Evolutionary conservation across 1,284 basidiomycete species (phyloP).

Genomic region (Trichosporon sp.): DNA sequence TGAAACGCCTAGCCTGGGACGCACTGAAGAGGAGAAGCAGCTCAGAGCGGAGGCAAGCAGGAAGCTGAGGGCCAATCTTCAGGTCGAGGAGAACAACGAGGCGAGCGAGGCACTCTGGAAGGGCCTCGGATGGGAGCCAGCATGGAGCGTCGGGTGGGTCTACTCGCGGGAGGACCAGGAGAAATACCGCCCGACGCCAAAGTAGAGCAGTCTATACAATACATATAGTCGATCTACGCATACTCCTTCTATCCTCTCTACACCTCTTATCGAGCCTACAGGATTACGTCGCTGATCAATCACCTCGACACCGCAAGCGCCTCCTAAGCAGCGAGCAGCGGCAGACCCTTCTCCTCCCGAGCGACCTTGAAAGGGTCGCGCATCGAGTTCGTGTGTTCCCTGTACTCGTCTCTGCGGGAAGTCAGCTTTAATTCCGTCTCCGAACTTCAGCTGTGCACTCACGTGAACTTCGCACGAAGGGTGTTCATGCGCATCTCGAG

Average conservation of each 20-base stretch:
- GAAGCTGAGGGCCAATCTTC: conserved; percentile 8
- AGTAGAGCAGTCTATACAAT: not conserved
- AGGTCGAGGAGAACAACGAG: conserved; percentile 19
- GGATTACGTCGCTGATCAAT: not conserved
- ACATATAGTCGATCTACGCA: not conserved
- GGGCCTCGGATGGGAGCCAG: conserved; percentile 20
- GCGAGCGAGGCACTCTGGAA: conserved; percentile 23
- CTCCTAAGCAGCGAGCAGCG: conserved; percentile 12
- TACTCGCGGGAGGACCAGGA: not conserved
- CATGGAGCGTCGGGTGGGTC: conserved; percentile 20
- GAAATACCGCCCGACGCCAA: not conserved
- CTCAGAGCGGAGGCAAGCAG: not conserved
- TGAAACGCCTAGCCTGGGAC: not conserved
- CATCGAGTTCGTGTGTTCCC: conserved; percentile 36
- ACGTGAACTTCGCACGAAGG: conserved; percentile 30
- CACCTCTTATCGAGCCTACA: not conserved
- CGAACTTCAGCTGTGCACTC: conserved; percentile 10
- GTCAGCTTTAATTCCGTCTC: not conserved
- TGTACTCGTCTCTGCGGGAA: conserved; percentile 30
- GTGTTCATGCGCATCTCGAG: conserved; percentile 34
- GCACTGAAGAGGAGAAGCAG: not conserved
- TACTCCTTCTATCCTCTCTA: not conserved
- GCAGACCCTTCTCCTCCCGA: conserved; percentile 33
- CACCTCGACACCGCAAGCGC: not conserved
- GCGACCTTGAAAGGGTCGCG: conserved; percentile 45